A percentile compares a stretch with the other conserved stretches of the same genome.
Evolutionary conservation across 2,329 filamentous ascomycete genomes (phyloP).

Genomic region (Fusarium sp.): DNA sequence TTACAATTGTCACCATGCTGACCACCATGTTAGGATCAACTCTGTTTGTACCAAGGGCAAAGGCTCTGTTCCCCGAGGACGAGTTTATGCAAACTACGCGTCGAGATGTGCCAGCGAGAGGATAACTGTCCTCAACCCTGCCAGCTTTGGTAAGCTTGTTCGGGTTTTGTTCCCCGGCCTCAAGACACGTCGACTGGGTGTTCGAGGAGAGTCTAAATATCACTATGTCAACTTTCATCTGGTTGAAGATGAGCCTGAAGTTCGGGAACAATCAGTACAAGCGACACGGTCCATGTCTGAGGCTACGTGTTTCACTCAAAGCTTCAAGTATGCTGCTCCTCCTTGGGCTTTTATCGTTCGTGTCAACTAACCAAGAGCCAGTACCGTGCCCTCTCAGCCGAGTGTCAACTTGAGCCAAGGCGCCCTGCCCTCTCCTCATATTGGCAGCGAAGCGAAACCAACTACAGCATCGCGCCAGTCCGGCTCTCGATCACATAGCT

Average conservation of each 20-base stretch:
- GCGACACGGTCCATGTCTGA: constrained; percentile 65
- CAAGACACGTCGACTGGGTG: constrained; percentile 90
- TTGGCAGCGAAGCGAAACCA: constrained; percentile 41
- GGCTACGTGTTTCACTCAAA: constrained; percentile 60
- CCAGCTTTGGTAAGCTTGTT: constrained; percentile 97
- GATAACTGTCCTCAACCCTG: constrained; percentile 94
- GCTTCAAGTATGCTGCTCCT: constrained; percentile 61
- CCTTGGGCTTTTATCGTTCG: neutral
- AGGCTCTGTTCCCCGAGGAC: constrained; percentile 88
- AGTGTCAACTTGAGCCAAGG: constrained; percentile 49
- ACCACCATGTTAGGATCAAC: constrained; percentile 70
- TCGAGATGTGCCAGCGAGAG: constrained; percentile 91
- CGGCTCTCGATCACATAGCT: constrained; percentile 55
- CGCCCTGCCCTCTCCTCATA: constrained; percentile 50
- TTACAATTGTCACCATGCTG: constrained; percentile 17
- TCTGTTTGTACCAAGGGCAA: constrained; percentile 79
- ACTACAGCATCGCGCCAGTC: constrained; percentile 18
- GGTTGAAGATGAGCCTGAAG: constrained; percentile 67
- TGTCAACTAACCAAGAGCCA: constrained; percentile 45
- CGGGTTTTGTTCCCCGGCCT: constrained; percentile 95
- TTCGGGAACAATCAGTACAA: constrained; percentile 59
- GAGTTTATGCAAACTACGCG: constrained; percentile 96
- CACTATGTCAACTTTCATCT: constrained; percentile 84
- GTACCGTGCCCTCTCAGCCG: constrained; percentile 51
- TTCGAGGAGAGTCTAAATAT: constrained; percentile 97